phyloP scores from a whole-genome alignment of 2,329 filamentous ascomycete genomes.

The Pseudocercospora fijiensis region DNA sequence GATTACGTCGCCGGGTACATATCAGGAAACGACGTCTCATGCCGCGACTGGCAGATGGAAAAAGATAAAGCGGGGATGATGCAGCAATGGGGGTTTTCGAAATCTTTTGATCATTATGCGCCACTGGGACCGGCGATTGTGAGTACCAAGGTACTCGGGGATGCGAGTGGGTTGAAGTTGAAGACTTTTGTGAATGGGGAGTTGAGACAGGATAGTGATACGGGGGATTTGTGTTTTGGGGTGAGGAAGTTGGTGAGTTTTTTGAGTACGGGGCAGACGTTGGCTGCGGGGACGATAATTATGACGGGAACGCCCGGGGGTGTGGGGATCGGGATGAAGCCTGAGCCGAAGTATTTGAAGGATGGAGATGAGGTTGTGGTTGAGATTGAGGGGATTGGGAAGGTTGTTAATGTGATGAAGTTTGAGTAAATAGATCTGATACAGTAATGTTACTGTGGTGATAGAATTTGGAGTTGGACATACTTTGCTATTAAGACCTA shows the following conservation, averaged over 20 bases:
- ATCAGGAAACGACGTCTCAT: slow-evolving; percentile 76
- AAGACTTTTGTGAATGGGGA: slow-evolving; percentile 52
- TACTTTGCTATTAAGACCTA: not conserved
- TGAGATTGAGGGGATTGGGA: slow-evolving; percentile 38
- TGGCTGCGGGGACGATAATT: slow-evolving; percentile 51
- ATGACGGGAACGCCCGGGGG: slow-evolving; percentile 53
- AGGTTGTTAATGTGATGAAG: slow-evolving; percentile 36
- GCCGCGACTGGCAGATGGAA: slow-evolving; percentile 62
- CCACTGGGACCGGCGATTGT: slow-evolving; percentile 56
- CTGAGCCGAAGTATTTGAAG: slow-evolving; percentile 32
- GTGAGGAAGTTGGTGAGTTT: slow-evolving; percentile 40
- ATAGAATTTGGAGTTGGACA: not conserved
- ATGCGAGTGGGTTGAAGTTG: slow-evolving; percentile 47
- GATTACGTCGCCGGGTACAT: slow-evolving; percentile 72
- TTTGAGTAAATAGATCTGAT: slow-evolving; percentile 32
- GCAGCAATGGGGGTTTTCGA: slow-evolving; percentile 60
- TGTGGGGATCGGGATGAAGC: slow-evolving; percentile 37
- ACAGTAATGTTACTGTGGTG: not conserved
- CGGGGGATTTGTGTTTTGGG: slow-evolving; percentile 50
- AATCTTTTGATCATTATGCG: slow-evolving; percentile 59
- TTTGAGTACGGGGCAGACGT: slow-evolving; percentile 41
- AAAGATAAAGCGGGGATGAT: slow-evolving; percentile 49
- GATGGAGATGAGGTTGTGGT: slow-evolving; percentile 39
- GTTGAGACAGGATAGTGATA: slow-evolving; percentile 45
- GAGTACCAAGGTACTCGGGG: slow-evolving; percentile 42